Evolutionary conservation across 2,329 filamentous ascomycete genomes (phyloP).

Genomic region (Paracoccidioides brasiliensis): DNA sequence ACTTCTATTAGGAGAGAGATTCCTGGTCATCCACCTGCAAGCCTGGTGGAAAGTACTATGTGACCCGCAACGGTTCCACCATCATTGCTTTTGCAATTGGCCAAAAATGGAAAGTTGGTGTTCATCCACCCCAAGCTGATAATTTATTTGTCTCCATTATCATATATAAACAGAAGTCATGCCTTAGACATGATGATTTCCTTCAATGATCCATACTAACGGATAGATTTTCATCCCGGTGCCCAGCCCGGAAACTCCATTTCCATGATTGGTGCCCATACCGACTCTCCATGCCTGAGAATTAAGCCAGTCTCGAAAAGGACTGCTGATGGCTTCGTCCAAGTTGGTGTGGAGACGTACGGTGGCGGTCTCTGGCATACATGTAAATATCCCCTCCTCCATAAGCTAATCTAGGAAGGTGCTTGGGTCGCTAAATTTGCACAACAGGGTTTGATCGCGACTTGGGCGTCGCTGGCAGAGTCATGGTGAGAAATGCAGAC

Average conservation of each 20-base stretch:
- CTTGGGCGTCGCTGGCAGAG: conserved; percentile 75
- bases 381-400: conserved; percentile 33
- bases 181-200: neutral
- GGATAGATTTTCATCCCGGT: conserved; percentile 51
- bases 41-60: conserved; percentile 77
- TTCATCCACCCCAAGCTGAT: neutral
- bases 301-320: conserved; percentile 93
- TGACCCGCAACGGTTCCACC: conserved; percentile 72
- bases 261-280: conserved; percentile 88
- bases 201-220: neutral
- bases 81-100: conserved; percentile 69
- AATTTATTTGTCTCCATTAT: too few relatives aligned
- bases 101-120: conserved; percentile 13
- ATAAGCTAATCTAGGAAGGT: neutral
- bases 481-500: conserved; percentile 61
- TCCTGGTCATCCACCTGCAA: conserved; percentile 61
- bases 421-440: neutral
- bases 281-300: conserved; percentile 82
- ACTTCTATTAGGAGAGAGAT: conserved; percentile 29
- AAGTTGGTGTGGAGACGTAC: conserved; percentile 93
- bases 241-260: conserved; percentile 66
- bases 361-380: conserved; percentile 96
- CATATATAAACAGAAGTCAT: neutral
- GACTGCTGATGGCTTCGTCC: conserved; percentile 70
- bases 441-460: conserved; percentile 75